Conservation (phyloP, 768 basidiomycete genomes). For the Cystobasidium tubakii region DNA sequence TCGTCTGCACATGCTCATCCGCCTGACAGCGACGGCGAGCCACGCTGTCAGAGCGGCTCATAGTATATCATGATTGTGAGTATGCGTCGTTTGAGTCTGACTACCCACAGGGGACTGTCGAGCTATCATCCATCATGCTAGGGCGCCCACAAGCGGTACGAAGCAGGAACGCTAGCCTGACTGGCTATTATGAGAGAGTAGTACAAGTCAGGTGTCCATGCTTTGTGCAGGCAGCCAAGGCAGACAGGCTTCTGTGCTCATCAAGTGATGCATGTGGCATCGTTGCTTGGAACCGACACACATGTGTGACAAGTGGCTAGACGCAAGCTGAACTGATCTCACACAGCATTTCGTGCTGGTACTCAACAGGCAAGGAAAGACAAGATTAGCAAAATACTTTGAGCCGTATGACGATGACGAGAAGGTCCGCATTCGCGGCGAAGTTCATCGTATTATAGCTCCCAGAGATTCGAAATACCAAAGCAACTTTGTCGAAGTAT, state of each 20-base stretch:
- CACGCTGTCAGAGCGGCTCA: neutral
- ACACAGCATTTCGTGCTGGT: conserved; percentile 71
- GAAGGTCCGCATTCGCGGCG: conserved; percentile 88
- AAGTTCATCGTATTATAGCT: conserved; percentile 91
- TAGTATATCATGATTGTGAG: neutral
- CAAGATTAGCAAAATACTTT: conserved; percentile 95
- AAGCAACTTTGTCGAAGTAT: conserved; percentile 95
- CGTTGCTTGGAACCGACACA: no score
- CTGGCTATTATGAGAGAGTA: no score
- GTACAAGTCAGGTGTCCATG: no score
- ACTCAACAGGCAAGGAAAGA: conserved; percentile 99
- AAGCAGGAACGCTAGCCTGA: no score
- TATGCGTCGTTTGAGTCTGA: neutral
- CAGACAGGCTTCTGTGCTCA: no score
- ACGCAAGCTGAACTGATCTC: neutral
- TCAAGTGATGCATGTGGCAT: no score
- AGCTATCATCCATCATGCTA: no score
- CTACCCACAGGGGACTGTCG: no score
- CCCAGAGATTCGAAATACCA: conserved; percentile 98
- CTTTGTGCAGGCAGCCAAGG: no score
- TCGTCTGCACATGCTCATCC: neutral
- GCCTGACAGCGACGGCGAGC: neutral
- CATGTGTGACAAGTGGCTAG: no score
- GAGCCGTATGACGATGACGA: conserved; percentile 98
- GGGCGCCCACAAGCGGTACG: no score